Evolutionary conservation across 1,284 basidiomycete genomes (phyloP).

Genomic region (Ustilago xerochloae): DNA sequence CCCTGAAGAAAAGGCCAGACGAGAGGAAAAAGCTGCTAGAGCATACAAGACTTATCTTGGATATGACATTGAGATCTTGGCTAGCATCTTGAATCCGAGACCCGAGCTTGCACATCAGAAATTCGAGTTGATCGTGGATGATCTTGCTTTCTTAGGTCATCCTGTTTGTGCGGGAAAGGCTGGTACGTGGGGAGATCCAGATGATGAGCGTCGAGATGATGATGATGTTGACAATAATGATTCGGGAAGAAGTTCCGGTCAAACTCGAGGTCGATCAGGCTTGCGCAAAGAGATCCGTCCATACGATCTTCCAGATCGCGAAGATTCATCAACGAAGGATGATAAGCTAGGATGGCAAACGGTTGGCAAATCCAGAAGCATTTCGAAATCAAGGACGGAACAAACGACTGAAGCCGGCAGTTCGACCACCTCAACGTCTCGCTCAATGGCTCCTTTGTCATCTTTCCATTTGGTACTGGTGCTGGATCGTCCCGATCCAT

Average conservation of each 20-base stretch:
- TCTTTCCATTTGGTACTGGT: conserved; percentile 66
- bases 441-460: conserved; percentile 31
- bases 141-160: conserved; percentile 93
- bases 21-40: conserved; percentile 39
- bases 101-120: conserved; percentile 88
- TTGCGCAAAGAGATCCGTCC: conserved; percentile 44
- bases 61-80: conserved; percentile 83
- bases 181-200: conserved; percentile 27
- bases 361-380: conserved; percentile 4
- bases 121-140: conserved; percentile 91
- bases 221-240: conserved; percentile 3
- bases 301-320: conserved; percentile 19
- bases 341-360: neutral
- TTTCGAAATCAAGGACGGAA: conserved; percentile 13
- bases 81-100: conserved; percentile 81
- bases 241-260: neutral
- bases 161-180: conserved; percentile 80
- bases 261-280: conserved; percentile 29
- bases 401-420: conserved; percentile 12
- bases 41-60: conserved; percentile 76
- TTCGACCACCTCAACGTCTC: neutral
- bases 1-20: conserved; percentile 36
- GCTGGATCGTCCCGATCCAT: conserved; percentile 63
- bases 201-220: conserved; percentile 4
- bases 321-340: neutral